phyloP scores from a whole-genome alignment of 768 basidiomycete genomes.

The Lactarius sp. region DNA sequence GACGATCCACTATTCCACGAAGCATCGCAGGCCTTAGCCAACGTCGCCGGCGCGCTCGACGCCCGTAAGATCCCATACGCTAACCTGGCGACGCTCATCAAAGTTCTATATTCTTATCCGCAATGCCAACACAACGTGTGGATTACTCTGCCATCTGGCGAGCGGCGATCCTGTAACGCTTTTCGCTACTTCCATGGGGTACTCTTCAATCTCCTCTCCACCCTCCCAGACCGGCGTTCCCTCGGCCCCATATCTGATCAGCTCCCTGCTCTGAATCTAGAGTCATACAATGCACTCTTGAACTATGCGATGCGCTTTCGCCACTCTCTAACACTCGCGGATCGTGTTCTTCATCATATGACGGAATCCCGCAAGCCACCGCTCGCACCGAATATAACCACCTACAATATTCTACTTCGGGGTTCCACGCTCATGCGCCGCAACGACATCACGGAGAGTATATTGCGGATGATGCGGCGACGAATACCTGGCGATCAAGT shows the following conservation, averaged over 20 bases:
- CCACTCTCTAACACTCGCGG: slow-evolving; percentile 45
- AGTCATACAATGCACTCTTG: slow-evolving; percentile 56
- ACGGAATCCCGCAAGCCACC: slow-evolving; percentile 36
- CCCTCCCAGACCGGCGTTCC: slow-evolving; percentile 7
- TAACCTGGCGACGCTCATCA: slow-evolving; percentile 21
- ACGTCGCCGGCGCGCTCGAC: slow-evolving; percentile 19
- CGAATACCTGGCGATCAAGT: slow-evolving; percentile 23
- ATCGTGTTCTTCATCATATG: slow-evolving; percentile 53
- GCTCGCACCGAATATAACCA: slow-evolving; percentile 44
- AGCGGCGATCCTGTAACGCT: slow-evolving; percentile 24
- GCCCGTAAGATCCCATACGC: slow-evolving; percentile 3
- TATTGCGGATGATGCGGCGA: slow-evolving; percentile 36
- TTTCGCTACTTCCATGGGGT: slow-evolving; percentile 33
- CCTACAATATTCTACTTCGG: slow-evolving; percentile 57
- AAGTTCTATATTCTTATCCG: slow-evolving; percentile 26
- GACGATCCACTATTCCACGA: slow-evolving; percentile 20
- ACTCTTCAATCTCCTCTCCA: slow-evolving; percentile 28
- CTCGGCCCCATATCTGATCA: neutral
- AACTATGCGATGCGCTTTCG: slow-evolving; percentile 62
- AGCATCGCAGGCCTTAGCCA: slow-evolving; percentile 23
- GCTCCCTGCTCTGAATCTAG: slow-evolving; percentile 36
- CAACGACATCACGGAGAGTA: slow-evolving; percentile 39
- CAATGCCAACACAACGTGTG: slow-evolving; percentile 28
- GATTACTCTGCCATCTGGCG: slow-evolving; percentile 20
- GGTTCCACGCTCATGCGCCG: slow-evolving; percentile 47